A percentile compares a stretch with the other conserved stretches of the same genome.
These are phyloP conservation scores for Raddia guianensis DNA, from an alignment of 176 grass and related monocot genomes.

Conservation along the genomic window DNA sequence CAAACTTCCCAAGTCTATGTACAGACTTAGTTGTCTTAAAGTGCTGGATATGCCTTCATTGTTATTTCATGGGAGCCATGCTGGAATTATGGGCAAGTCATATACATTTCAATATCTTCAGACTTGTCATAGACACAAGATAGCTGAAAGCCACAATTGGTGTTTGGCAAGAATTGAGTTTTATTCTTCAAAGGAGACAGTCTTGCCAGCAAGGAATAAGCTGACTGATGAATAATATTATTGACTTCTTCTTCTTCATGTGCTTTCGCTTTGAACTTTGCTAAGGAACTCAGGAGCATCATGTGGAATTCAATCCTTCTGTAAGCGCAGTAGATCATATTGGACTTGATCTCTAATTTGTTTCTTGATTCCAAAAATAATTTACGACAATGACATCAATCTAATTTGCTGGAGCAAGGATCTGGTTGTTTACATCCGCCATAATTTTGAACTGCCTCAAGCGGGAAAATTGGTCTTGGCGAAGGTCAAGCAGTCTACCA, in stretches of 20 bases:
- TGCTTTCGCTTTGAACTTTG: constrained; percentile 7
- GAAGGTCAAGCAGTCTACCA: no score
- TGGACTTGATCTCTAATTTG: neutral
- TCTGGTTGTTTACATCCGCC: neutral
- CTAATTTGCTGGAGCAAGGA: constrained; percentile 17
- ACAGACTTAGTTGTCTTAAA: constrained; percentile 44
- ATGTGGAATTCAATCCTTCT: neutral
- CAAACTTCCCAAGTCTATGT: constrained; percentile 44
- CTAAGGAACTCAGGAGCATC: neutral
- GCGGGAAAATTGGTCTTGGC: no score
- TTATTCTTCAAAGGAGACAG: neutral
- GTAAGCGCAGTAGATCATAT: neutral
- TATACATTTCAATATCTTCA: constrained; percentile 39
- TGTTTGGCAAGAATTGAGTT: constrained; percentile 42
- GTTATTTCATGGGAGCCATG: constrained; percentile 26
- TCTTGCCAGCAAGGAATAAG: neutral
- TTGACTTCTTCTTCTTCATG: neutral
- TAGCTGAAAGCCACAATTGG: constrained; percentile 15
- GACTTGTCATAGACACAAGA: constrained; percentile 31
- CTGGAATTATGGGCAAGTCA: constrained; percentile 35
- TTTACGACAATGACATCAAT: neutral
- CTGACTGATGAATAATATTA: neutral
- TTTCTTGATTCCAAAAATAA: constrained; percentile 12
- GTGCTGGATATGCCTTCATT: constrained; percentile 36
- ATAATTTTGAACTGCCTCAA: neutral